Evolutionary conservation across 2,329 filamentous ascomycete species (phyloP), one percentile per base, ranked within the genome.

Genomic region (Didymella lethalis): DNA sequence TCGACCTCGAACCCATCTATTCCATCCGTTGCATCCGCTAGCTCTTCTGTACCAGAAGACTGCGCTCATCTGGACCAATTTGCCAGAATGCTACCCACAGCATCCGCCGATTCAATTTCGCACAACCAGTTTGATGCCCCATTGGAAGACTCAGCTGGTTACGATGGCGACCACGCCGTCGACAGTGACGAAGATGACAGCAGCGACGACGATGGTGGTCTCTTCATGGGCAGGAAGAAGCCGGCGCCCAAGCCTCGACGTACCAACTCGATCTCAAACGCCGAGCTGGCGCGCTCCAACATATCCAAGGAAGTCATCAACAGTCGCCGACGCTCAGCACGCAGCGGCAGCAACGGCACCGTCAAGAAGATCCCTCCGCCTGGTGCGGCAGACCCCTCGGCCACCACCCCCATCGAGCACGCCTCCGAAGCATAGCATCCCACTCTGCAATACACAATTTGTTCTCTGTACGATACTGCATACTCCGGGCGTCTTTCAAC

Each of bases 1-100:
- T 82, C 80, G 5, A 79, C 80, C 8, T 83, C 81, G 10, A 81
- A 83, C 55, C 81, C 81, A 11, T 84, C 82, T 0, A 82, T 83
- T 25, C 82, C 82, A 2, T 84, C 82, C 8, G 77, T 81, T 16
- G 77, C 79, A n/a, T 83, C 81, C 1, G 79, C 80, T 36, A 76
- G 75, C 36, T 83, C 81, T 0, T 82, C 80, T 8, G 77, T 76
- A 18, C 74, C 75, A 38, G 75, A 77, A 34, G 75, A 77, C 7
- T 73, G 73, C 49, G 61, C 55, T 7, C 55, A 59, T 16, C 55
- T 66, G 32, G 64, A 70, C 20, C 51, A 63, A 5, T 55, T 68
- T 5, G 57, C 67, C 8, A 61, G 54, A 49, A 67, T 71, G 61
- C 48, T 69, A 4, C 56, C 68, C 5, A 63, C 67, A 18, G 64